A percentile compares a stretch with the other conserved stretches of the same genome.
These are phyloP conservation scores for Debaryomyces singareniensis DNA, from an alignment of 1,139 yeast genomes.

Conservation along the genomic window DNA sequence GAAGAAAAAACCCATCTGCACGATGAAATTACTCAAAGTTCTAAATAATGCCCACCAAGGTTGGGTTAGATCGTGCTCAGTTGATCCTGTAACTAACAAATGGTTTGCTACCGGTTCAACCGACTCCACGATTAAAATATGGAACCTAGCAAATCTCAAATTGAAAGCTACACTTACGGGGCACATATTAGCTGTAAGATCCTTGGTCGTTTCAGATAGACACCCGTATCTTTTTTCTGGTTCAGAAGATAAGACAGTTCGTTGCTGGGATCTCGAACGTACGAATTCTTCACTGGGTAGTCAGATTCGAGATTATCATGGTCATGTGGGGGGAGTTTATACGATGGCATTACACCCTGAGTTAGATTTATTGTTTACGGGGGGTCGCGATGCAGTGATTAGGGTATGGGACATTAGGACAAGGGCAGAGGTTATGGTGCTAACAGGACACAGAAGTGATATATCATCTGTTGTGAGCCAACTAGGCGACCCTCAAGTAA, in stretches of 20 bases:
- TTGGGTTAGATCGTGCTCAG: slow-evolving; percentile 76
- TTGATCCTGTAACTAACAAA: slow-evolving; percentile 75
- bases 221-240: slow-evolving; percentile 89
- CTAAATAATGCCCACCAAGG: slow-evolving; percentile 84
- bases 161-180: slow-evolving; percentile 78
- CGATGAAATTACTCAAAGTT: slow-evolving; percentile 48
- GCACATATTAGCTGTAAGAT: slow-evolving; percentile 84
- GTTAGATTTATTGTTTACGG: slow-evolving; percentile 78
- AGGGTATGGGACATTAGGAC: slow-evolving; percentile 93
- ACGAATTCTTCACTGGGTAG: slow-evolving; percentile 54
- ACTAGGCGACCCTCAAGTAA: slow-evolving; percentile 75
- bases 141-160: slow-evolving; percentile 78
- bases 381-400: slow-evolving; percentile 83
- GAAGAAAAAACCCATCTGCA: too few relatives aligned
- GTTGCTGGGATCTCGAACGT: slow-evolving; percentile 94
- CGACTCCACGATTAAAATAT: slow-evolving; percentile 82
- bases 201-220: slow-evolving; percentile 62
- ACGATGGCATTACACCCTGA: slow-evolving; percentile 83
- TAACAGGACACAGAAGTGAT: slow-evolving; percentile 78
- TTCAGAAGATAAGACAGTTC: slow-evolving; percentile 90
- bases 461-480: slow-evolving; percentile 65
- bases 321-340: slow-evolving; percentile 88
- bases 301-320: slow-evolving; percentile 79
- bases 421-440: slow-evolving; percentile 64
- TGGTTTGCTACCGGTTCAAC: slow-evolving; percentile 93